Base-by-base conservation (phyloP, 2,329 filamentous ascomycete species). In the Cercospora sp. region DNA sequence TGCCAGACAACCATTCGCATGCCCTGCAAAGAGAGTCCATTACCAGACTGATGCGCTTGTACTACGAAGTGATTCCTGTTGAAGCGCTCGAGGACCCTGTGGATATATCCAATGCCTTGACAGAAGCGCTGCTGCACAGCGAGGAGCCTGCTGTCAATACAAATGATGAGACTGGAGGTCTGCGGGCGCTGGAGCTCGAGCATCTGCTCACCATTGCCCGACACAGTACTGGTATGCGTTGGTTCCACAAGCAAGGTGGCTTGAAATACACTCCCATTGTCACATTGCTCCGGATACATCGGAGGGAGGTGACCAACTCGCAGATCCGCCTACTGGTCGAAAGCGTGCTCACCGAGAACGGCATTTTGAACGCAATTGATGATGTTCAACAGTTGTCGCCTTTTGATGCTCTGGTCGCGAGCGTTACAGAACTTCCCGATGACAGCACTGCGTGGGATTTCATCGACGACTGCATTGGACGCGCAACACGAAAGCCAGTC, bases 31-130 rank as follows among this genome's bases (percentile, higher is more conserved):
- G 90, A 67, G 91, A 96, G 75, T 89, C 92, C 23, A 85, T 90
- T n/a, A 91, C 91, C 67, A 90, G 91, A 72, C 82, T 97, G 20
- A 80, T 99, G 45, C 86, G 89, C 16, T 84, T 94, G n/a, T 98
- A 96, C 80, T 96, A 96, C 77, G 89, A 94, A 76, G 85, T 91
- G 2, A 85, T 93, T 8, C 94, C 95, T 1, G 89, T 92, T 68
- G 83, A 92, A 26, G 93, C 93, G 1, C 84, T 96, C 13, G 89
- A 90, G 71, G 91, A 93, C 73, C 95, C 91, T 72, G 95, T 97
- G 75, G 95, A 98, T 75, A 90, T 97, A 3, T 95, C 94, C 0
- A 82, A 90, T 0, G 85, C 91, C 20, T 84, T 99, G 16, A 88
- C 90, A 7, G 87, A 88, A 67, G 86, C 89, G 1, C 82, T 98